Evolutionary conservation across 192 early-diverging fungal species (phyloP).

Genomic region (Chytriomyces sp.): DNA sequence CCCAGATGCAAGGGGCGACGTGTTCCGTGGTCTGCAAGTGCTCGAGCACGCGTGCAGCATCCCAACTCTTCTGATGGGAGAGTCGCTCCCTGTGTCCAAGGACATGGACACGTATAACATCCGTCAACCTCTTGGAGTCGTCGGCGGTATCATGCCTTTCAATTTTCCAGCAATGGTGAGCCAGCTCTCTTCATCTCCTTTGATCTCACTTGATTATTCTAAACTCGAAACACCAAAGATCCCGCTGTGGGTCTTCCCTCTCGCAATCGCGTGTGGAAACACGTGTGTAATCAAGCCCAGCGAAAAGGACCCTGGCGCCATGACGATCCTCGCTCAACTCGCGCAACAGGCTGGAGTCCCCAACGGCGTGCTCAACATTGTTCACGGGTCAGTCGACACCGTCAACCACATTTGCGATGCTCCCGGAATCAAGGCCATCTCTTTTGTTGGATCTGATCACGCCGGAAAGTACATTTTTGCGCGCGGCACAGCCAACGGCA

Average conservation of each 20-base stretch:
- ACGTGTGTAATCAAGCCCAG: conserved; percentile 91
- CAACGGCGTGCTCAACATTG: conserved; percentile 87
- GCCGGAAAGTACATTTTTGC: conserved; percentile 90
- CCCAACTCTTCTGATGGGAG: conserved; percentile 81
- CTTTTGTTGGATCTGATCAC: conserved; percentile 89
- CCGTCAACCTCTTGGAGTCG: conserved; percentile 89
- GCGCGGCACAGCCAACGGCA: conserved; percentile 85
- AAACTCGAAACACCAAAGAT: conserved; percentile 52
- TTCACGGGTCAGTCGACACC: conserved; percentile 79
- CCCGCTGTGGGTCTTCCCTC: conserved; percentile 91
- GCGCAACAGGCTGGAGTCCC: conserved; percentile 89
- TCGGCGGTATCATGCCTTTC: conserved; percentile 93
- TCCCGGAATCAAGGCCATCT: conserved; percentile 85
- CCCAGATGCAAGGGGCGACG: conserved; percentile 74
- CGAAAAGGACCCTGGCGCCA: conserved; percentile 91
- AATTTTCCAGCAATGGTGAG: conserved; percentile 94
- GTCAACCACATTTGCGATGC: conserved; percentile 92
- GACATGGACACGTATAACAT: conserved; percentile 98
- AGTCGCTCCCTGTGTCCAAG: conserved; percentile 77
- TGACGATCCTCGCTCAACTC: conserved; percentile 87
- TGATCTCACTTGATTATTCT: not conserved
- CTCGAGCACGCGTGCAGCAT: conserved; percentile 85
- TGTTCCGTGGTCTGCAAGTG: conserved; percentile 36
- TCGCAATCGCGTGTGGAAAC: conserved; percentile 92
- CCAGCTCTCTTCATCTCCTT: not conserved